Conservation (phyloP, 2,329 filamentous ascomycete species). For the Keithomyces neogunnii region DNA sequence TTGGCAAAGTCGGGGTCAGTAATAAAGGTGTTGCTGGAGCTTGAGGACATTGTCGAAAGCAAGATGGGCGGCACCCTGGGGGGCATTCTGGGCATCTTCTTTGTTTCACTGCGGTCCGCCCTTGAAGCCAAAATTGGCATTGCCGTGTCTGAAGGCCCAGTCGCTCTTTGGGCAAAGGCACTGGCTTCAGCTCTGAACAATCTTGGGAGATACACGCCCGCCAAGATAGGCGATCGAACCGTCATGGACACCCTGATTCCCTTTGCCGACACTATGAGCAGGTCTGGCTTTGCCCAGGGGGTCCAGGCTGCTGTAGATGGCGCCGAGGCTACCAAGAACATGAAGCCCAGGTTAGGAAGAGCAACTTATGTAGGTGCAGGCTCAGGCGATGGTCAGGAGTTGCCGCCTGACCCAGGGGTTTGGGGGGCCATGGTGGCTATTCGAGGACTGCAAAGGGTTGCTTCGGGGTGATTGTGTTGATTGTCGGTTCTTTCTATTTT, state of each 20-base stretch:
- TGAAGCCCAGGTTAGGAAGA: conserved; percentile 57
- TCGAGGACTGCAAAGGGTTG: conserved; percentile 24
- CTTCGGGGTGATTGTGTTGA: not conserved
- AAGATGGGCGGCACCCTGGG: conserved; percentile 47
- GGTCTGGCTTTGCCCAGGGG: conserved; percentile 43
- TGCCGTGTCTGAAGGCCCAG: conserved; percentile 20
- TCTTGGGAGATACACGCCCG: conserved; percentile 44
- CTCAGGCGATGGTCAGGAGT: conserved; percentile 37
- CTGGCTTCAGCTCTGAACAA: conserved; percentile 35
- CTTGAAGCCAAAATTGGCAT: conserved; percentile 28
- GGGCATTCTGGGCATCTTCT: conserved; percentile 46
- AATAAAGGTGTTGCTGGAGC: conserved; percentile 35
- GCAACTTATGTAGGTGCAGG: conserved; percentile 59
- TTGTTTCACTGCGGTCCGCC: conserved; percentile 37
- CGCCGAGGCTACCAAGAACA: conserved; percentile 53
- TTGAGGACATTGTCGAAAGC: conserved; percentile 47
- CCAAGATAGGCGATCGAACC: conserved; percentile 46
- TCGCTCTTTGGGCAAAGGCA: conserved; percentile 34
- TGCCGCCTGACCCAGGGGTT: conserved; percentile 62
- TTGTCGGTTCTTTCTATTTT: not conserved
- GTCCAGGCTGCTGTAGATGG: conserved; percentile 52
- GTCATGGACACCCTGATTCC: conserved; percentile 50
- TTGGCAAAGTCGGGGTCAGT: conserved; percentile 35
- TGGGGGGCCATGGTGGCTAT: conserved; percentile 57
- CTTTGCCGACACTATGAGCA: conserved; percentile 38